These are phyloP conservation scores for Hypholoma sublateritium DNA, from an alignment of 768 basidiomycete genomes.

Conservation along the genomic window DNA sequence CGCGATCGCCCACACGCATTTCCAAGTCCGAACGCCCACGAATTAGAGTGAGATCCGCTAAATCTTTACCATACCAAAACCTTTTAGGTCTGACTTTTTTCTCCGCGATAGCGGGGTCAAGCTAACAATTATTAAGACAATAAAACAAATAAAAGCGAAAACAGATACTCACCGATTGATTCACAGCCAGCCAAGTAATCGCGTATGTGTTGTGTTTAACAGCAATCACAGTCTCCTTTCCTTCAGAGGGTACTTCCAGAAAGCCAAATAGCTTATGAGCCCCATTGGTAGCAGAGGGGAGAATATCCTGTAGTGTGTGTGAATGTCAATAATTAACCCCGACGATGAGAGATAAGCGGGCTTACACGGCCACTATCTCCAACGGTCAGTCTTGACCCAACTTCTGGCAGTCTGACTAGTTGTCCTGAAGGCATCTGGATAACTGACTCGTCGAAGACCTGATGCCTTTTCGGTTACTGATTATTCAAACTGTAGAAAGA, in stretches of 20 bases:
- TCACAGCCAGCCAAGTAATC: conserved; percentile 84
- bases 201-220: conserved; percentile 79
- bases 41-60: conserved; percentile 63
- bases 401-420: conserved; percentile 73
- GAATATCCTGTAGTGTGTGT: conserved; percentile 51
- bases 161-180: conserved; percentile 62
- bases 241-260: conserved; percentile 43
- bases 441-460: conserved; percentile 85
- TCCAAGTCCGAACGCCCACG: conserved; percentile 59
- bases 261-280: conserved; percentile 47
- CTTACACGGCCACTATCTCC: conserved; percentile 77
- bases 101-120: conserved; percentile 57
- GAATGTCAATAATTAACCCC: not conserved
- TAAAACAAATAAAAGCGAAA: too few species aligned
- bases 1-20: conserved; percentile 74
- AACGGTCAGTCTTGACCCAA: conserved; percentile 71
- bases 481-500: not conserved
- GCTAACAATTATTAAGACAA: conserved; percentile 36
- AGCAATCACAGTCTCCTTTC: conserved; percentile 64
- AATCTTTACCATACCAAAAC: conserved; percentile 72
- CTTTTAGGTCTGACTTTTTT: conserved; percentile 63
- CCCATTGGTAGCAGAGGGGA: conserved; percentile 50
- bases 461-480: not conserved
- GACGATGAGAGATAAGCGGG: conserved; percentile 9
- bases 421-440: conserved; percentile 65